Conservation (phyloP, 2,329 filamentous ascomycete genomes). For the Cryphonectria japonica region DNA sequence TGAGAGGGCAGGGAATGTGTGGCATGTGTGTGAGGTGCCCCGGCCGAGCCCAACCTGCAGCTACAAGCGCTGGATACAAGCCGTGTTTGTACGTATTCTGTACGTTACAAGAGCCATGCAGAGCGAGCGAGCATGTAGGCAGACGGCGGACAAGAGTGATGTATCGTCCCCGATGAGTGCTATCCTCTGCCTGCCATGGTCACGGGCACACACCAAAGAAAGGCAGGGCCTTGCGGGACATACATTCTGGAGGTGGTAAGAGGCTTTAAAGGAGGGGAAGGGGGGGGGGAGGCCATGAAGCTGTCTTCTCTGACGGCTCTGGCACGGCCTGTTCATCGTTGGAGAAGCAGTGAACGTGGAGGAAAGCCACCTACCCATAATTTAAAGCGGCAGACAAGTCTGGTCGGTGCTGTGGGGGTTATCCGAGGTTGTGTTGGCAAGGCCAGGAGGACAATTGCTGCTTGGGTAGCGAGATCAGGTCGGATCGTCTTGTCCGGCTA, state of each 20-base stretch:
- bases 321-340: not conserved
- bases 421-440: not conserved
- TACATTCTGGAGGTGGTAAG: not conserved
- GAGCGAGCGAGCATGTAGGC: not conserved
- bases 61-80: constrained; percentile 19
- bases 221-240: not conserved
- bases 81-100: constrained; percentile 9
- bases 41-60: constrained; percentile 4
- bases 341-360: not conserved
- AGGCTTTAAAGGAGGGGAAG: not conserved
- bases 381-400: constrained; percentile 17
- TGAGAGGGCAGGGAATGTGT: constrained; percentile 15
- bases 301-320: constrained; percentile 1
- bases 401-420: not conserved
- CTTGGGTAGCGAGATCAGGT: not conserved
- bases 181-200: not conserved
- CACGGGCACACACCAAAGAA: not conserved
- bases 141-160: not conserved
- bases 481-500: not conserved
- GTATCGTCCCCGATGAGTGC: constrained; percentile 5
- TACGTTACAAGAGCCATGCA: constrained; percentile 13
- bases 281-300: not conserved
- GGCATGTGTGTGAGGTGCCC: not conserved
- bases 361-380: constrained; percentile 26
- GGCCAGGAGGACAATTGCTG: not conserved